These are phyloP conservation scores for Skeletonema tropicum DNA, from an alignment of 108 stramenopile species.

Conservation along the genomic window DNA sequence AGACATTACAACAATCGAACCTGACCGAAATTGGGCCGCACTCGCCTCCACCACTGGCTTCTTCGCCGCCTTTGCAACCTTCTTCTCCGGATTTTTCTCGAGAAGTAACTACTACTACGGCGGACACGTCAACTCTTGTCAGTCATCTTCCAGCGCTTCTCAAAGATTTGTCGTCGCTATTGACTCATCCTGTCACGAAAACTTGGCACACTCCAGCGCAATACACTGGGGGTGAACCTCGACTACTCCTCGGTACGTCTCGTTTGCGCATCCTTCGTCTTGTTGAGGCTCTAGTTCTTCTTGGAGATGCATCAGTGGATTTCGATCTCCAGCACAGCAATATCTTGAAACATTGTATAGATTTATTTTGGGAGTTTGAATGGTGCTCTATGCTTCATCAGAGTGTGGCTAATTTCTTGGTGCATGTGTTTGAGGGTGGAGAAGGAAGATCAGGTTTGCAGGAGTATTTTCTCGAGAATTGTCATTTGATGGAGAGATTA, in stretches of 20 bases:
- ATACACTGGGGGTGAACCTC: constrained; percentile 58
- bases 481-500: constrained; percentile 81
- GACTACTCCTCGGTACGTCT: constrained; percentile 73
- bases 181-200: constrained; percentile 58
- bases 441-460: constrained; percentile 79
- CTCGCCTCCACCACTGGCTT: constrained; percentile 19
- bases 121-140: constrained; percentile 58
- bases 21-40: constrained; percentile 35
- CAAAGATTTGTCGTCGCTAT: constrained; percentile 40
- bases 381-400: constrained; percentile 96
- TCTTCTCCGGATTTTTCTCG: constrained; percentile 13
- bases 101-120: background rate
- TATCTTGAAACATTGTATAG: constrained; percentile 80
- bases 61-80: background rate
- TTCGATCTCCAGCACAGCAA: constrained; percentile 63
- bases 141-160: constrained; percentile 59
- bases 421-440: constrained; percentile 89
- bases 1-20: background rate
- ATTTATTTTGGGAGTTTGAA: constrained; percentile 94
- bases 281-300: constrained; percentile 81
- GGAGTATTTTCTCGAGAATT: constrained; percentile 78
- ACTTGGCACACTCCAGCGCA: constrained; percentile 71
- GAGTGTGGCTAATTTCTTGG: constrained; percentile 90
- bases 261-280: constrained; percentile 83
- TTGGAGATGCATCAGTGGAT: constrained; percentile 75